Conservation (phyloP, 73 alveolate species). For the Uronychia binucleata region DNA sequence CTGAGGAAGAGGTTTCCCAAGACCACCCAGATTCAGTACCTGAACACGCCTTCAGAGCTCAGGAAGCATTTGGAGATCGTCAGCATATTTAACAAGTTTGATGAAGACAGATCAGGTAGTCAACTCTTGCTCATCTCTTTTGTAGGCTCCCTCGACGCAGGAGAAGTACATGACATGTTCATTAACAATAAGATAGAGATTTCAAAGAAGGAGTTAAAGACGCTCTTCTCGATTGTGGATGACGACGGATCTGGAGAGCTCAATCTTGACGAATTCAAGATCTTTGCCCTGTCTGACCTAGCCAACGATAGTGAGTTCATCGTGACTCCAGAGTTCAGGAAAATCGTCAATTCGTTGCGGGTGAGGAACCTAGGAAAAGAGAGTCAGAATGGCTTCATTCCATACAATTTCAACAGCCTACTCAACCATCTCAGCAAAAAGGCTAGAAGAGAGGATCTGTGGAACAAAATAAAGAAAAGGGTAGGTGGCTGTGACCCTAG, state of each 20-base stretch:
- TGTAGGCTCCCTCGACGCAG: conserved; percentile 12
- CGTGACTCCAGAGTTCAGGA: conserved; percentile 1
- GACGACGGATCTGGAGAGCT: conserved; percentile 65
- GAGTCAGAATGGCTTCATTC: conserved; percentile 16
- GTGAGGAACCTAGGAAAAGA: not conserved
- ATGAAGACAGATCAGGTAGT: not conserved
- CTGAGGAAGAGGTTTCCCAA: not conserved
- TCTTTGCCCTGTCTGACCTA: conserved; percentile 29
- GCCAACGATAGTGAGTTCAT: conserved; percentile 25
- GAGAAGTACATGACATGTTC: conserved; percentile 46
- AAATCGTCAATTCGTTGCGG: conserved; percentile 1
- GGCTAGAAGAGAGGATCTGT: conserved; percentile 2
- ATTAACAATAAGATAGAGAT: conserved; percentile 30
- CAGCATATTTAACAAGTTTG: not conserved
- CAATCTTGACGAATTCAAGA: conserved; percentile 50
- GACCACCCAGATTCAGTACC: not conserved
- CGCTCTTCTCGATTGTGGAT: conserved; percentile 49
- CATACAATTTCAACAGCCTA: conserved; percentile 33
- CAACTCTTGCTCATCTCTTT: not conserved
- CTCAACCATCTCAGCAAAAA: conserved; percentile 3
- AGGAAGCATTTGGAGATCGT: not conserved
- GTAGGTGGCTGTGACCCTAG: not conserved
- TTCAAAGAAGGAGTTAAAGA: conserved; percentile 14
- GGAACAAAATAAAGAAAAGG: not conserved
- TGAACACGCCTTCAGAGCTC: not conserved